Percentiles rank a stretch among this genome's conserved stretches.
Conservation (phyloP, 805 yeast genomes). For the Ogataea populi-albae region DNA sequence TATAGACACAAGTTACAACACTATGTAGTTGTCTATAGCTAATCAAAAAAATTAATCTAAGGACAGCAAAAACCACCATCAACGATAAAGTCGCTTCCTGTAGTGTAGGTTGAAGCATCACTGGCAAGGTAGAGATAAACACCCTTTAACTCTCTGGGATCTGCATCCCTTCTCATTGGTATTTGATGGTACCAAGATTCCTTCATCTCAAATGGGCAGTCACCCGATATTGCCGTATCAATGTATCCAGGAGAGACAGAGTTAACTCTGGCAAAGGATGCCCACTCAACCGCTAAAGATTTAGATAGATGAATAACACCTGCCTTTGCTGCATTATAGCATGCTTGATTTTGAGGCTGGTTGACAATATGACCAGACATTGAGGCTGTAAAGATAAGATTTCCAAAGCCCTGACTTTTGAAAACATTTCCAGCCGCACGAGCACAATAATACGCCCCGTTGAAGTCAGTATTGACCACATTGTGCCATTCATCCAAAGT, state of each 20-base stretch:
- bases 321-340: slow-evolving; percentile 45
- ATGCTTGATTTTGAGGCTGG: slow-evolving; percentile 47
- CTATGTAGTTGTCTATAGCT: no score
- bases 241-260: slow-evolving; percentile 51
- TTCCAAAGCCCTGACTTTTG: slow-evolving; percentile 43
- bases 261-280: slow-evolving; percentile 48
- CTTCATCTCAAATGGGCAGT: slow-evolving; percentile 8
- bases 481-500: slow-evolving; percentile 28
- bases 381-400: slow-evolving; percentile 48
- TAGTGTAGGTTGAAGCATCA: slow-evolving; percentile 49
- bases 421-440: slow-evolving; percentile 44
- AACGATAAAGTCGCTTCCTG: slow-evolving; percentile 48
- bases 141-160: slow-evolving; percentile 47
- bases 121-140: slow-evolving; percentile 53
- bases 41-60: no score
- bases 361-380: slow-evolving; percentile 51
- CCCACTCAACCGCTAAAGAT: slow-evolving; percentile 46
- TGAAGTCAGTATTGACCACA: slow-evolving; percentile 45
- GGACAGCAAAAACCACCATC: slow-evolving; percentile 58
- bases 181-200: slow-evolving; percentile 32
- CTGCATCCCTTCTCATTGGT: slow-evolving; percentile 51
- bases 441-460: slow-evolving; percentile 48
- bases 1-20: no score
- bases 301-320: slow-evolving; percentile 44
- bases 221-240: slow-evolving; percentile 27